Evolutionary conservation across 371 early-diverging fungal genomes (phyloP), one percentile per base, ranked within the genome.

Genomic region (Mucor irregularis): DNA sequence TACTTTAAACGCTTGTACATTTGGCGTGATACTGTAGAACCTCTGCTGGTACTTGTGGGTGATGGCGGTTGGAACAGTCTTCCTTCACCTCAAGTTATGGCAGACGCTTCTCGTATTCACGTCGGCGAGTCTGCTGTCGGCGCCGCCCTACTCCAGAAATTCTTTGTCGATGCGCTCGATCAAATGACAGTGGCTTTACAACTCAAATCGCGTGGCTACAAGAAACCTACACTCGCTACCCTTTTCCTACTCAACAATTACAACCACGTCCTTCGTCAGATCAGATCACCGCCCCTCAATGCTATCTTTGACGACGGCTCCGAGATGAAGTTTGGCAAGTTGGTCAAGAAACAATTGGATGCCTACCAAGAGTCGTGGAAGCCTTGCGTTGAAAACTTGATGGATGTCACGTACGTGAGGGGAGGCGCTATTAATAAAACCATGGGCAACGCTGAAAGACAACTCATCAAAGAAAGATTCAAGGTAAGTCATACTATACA

Each of bases 191-290:
- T 70, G 7, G 83, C 77, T 10, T 57, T 91, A 38, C 90, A 92
- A 37, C 53, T 58, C 0, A 89, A 89, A 64, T 76, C 91, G 17
- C 74, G 81, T 57, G 81, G 78, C 11, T 94, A 94, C 72, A 91
- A 90, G 56, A 86, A 89, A 54, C 76, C 84, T n/a, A 80, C 88
- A 4, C 57, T 94, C 31, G 78, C 85, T 0, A 76, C 78, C 5
- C 58, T 94, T 19, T 94, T 94, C 61, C 65, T 90, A 44, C 73
- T 92, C 37, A 94, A 94, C 73, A 94, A 94, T 65, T 89, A 81
- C 58, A 82, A 90, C 51, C 88, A 89, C 59, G 81, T 90, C 19
- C 63, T 81, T n/a, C 85, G 90, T 28, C 76, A 79, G 10, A 76
- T 88, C 29, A 72, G 83, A n/a, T 76, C 81, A 0, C 80, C 80